Base-by-base conservation (phyloP, 176 grass and related monocot species). In the Poa pratensis region DNA sequence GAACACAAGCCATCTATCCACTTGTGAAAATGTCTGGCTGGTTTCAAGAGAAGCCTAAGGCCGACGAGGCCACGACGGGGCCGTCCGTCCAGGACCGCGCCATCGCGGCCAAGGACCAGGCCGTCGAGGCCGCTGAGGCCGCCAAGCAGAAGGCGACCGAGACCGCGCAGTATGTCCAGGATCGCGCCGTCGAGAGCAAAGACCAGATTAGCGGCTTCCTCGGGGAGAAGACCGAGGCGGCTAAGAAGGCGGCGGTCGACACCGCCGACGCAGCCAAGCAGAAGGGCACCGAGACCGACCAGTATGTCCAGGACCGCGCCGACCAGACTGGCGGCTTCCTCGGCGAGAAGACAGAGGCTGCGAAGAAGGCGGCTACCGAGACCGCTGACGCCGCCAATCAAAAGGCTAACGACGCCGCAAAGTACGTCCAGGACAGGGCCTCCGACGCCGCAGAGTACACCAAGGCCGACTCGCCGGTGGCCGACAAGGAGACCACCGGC, bases 311-410 rank as follows among this genome's bases (percentile, higher is more conserved):
- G 80, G 83, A 86, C 7, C 63, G 35, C 13, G 60, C 80, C 51
- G 9, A 85, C 45, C 69, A 90, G 62, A 71, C 88, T 16, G 85
- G 81, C 11, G 16, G 83, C 65, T 86, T 68, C 77, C 7, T 76
- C 32, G 82, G 22, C 0, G 52, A 90, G 66, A 86, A 82, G 72
- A 80, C 82, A 0, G 91, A 90, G 51, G 76, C 57, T 1, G 3
- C 85, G 1, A 97, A 97, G 82, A 69, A 91, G 69, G 91, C 86
- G 78, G 27, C 79, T 17, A 64, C 16, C 11, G 82, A 90, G 58
- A 34, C 90, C 5, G 10, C 46, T 10, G 78, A 75, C 46, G 85
- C 84, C 3, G 32, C 80, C 49, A 85, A 85, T 77, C 68, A 78
- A 7, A 88, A 76, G 78, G 8, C 69, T 6, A 9, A 27, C 53